phyloP scores from a whole-genome alignment of 305 asterid genomes.

The Nicotiana rustica region DNA sequence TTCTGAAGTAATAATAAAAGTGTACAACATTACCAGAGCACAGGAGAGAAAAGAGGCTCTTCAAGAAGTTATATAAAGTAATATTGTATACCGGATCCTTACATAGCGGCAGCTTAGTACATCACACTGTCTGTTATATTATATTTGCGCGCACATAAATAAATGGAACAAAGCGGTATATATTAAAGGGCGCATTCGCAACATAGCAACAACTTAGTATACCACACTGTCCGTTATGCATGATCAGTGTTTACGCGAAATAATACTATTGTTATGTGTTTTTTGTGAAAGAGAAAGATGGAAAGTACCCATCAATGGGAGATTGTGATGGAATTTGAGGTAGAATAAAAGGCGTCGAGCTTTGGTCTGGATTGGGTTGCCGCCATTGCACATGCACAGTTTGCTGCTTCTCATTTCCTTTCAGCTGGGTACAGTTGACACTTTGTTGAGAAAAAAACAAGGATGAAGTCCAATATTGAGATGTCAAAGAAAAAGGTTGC shows the following conservation, averaged over 20 bases:
- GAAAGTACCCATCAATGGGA: conserved; percentile 43
- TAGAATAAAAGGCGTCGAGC: conserved; percentile 34
- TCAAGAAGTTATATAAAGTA: no score
- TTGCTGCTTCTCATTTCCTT: conserved; percentile 19
- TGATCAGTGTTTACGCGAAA: no score
- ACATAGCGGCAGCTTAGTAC: neutral
- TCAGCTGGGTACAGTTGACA: neutral
- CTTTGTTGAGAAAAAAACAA: neutral
- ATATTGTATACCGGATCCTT: neutral
- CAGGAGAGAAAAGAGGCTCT: no score
- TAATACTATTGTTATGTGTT: no score
- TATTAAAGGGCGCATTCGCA: no score
- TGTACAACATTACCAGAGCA: no score
- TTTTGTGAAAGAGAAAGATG: neutral
- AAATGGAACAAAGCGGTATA: no score
- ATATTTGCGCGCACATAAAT: no score
- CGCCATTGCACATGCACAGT: conserved; percentile 17
- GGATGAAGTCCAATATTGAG: neutral
- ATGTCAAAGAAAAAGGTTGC: no score
- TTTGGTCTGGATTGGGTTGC: conserved; percentile 40
- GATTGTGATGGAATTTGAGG: conserved; percentile 38
- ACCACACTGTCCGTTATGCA: no score
- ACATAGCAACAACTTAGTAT: no score
- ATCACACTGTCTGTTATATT: neutral
- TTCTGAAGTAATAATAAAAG: no score